These are phyloP conservation scores for Zalaria obscura DNA, from an alignment of 2,329 filamentous ascomycete species.

Conservation along the genomic window DNA sequence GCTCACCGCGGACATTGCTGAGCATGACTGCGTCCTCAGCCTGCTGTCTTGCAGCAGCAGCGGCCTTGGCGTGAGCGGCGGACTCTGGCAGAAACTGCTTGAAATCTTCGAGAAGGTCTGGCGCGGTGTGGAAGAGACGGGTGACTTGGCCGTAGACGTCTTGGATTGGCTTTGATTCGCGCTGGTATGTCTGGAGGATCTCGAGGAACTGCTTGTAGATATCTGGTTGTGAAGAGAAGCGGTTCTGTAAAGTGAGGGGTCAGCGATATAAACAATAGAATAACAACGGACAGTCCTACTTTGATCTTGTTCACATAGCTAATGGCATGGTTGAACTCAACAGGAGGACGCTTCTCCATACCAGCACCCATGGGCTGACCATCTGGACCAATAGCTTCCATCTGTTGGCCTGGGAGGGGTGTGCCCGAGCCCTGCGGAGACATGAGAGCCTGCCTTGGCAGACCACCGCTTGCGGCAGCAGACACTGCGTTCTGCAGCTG, in stretches of 20 bases:
- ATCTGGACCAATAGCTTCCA: constrained; percentile 43
- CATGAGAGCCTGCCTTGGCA: constrained; percentile 33
- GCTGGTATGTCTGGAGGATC: constrained; percentile 94
- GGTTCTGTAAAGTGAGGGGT: constrained; percentile 48
- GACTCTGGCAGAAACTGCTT: constrained; percentile 97
- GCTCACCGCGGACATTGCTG: constrained; percentile 47
- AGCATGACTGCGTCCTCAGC: constrained; percentile 54
- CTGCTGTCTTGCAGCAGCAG: constrained; percentile 41
- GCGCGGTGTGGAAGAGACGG: constrained; percentile 79
- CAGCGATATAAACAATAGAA: constrained; percentile 1
- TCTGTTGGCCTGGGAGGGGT: constrained; percentile 39
- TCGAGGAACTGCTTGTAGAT: constrained; percentile 99
- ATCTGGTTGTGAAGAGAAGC: constrained; percentile 89
- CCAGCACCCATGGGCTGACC: constrained; percentile 41
- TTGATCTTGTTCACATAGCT: constrained; percentile 99
- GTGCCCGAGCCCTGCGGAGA: constrained; percentile 25
- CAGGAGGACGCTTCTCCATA: constrained; percentile 76
- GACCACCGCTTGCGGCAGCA: constrained; percentile 35
- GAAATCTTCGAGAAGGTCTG: constrained; percentile 92
- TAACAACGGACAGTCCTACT: constrained; percentile 36
- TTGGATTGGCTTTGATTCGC: constrained; percentile 95
- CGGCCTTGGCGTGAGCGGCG: constrained; percentile 50
- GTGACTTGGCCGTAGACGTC: constrained; percentile 98
- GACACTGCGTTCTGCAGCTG: constrained; percentile 53
- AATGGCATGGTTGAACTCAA: constrained; percentile 98